These are phyloP conservation scores for Symbiodinium natans DNA, from an alignment of 73 alveolate genomes.

Conservation along the genomic window DNA sequence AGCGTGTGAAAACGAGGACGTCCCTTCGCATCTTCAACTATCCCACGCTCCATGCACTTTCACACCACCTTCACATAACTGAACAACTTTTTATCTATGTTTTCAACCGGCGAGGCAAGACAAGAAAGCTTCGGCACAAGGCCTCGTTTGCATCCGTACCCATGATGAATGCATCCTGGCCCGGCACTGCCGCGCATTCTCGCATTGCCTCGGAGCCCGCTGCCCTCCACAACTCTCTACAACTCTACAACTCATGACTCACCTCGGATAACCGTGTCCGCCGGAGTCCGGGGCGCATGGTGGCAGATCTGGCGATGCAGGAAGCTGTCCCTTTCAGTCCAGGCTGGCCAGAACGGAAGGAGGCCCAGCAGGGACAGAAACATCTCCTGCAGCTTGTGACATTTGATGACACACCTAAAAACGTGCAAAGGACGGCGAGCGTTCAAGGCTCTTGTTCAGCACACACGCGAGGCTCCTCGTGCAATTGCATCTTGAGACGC, in stretches of 20 bases:
- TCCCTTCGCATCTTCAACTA: too few relatives aligned
- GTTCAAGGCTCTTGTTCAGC: too few relatives aligned
- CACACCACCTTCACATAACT: neutral
- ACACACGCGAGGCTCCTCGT: slow-evolving; percentile 2
- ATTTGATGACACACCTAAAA: neutral
- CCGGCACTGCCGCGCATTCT: slow-evolving; percentile 55
- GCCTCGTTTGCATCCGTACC: slow-evolving; percentile 21
- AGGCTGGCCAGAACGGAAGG: slow-evolving; percentile 34
- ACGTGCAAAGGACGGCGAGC: neutral
- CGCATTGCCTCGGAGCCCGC: slow-evolving; percentile 52
- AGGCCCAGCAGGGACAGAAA: neutral
- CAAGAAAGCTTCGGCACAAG: neutral
- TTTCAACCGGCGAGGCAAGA: neutral
- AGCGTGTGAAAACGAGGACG: neutral
- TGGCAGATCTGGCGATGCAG: neutral
- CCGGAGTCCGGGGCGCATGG: neutral
- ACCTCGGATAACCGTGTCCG: too few relatives aligned
- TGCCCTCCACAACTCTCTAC: too few relatives aligned
- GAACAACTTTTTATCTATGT: neutral
- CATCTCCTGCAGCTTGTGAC: slow-evolving; percentile 38
- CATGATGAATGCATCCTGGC: slow-evolving; percentile 65
- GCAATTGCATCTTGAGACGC: slow-evolving; percentile 44
- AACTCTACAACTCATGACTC: too few relatives aligned
- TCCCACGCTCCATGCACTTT: neutral
- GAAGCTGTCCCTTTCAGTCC: neutral